Evolutionary conservation across 495 filamentous ascomycete species (phyloP).

Genomic region (Daldinia vernicosa): DNA sequence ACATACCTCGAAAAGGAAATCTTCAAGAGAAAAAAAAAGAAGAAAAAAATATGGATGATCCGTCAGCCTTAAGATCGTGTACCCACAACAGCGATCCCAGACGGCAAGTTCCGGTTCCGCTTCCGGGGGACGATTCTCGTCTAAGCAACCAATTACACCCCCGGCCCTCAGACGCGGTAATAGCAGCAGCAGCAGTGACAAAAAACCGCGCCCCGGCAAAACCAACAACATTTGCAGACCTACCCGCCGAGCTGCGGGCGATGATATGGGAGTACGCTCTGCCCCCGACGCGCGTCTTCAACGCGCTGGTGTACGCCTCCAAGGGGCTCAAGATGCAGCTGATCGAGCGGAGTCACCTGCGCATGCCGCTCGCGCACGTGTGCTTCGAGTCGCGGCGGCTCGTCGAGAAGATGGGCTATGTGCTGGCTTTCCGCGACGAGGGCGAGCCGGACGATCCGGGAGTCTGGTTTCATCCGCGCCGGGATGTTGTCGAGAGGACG

Average conservation of each 20-base stretch:
- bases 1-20: neutral
- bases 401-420: constrained; percentile 36
- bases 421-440: constrained; percentile 38
- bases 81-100: neutral
- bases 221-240: constrained; percentile 38
- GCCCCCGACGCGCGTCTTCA: constrained; percentile 43
- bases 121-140: neutral
- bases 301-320: constrained; percentile 37
- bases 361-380: constrained; percentile 40
- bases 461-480: constrained; percentile 41
- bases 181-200: too few species aligned
- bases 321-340: constrained; percentile 38
- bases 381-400: constrained; percentile 44
- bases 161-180: neutral
- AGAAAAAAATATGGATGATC: neutral
- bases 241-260: constrained; percentile 45
- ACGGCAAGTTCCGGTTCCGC: neutral
- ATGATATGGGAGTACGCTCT: constrained; percentile 48
- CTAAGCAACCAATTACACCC: neutral
- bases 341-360: constrained; percentile 29
- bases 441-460: constrained; percentile 39
- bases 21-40: neutral
- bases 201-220: constrained; percentile 2
- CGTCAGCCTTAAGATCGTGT: neutral
- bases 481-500: constrained; percentile 38